Evolutionary conservation across 441 rosid species (phyloP), one percentile per base, ranked within the genome.

Genomic region (Melastoma candidum): DNA sequence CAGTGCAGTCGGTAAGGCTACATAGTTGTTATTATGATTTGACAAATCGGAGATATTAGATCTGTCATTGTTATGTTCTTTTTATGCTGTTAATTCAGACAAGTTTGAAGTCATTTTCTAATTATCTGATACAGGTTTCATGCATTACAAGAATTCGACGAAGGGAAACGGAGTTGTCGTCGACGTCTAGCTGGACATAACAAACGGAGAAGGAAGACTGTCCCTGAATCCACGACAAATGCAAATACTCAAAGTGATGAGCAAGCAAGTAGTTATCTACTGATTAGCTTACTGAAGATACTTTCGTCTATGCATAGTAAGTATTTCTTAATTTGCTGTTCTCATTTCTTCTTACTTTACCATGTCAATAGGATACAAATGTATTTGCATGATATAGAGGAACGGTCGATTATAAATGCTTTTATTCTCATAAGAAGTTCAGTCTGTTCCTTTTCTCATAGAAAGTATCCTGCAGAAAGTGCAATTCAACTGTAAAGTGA

Each of bases 181-280:
- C 81, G 97, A 64, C 95, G 99, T 60, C 74, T 93, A 77, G 99
- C 99, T 71, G 97, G 99, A 24, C 99, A 93, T 63, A 87, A 90
- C 67, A 89, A 84, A 67, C 75, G 99, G 61, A 83, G 99, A 69
- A 86, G 93, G 72, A 89, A 93, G 64, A 83, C 95, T 17, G 87
- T 84, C 74, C 96, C 93, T 1, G 93, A 79, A 43, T 47, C 79
- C 57, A 71, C 60, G 47, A 56, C 69, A 47, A 78, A 65, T 46
- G 80, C 74, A 69, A 84, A 52, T 68, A 63, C 90, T 56, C 51
- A 53, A 32, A 74, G 72, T 46, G 87, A 81, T 67, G 95, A 81
- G 60, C 97, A 79, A 72, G 70, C 88, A 11, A 84, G 85, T 68
- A 71, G 85, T 66, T 81, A 78, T 72, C 64, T 89, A 47, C 50